A percentile compares a stretch with the other conserved stretches of the same genome.
phyloP scores from a whole-genome alignment of 1,284 basidiomycete genomes.

The Stereum hirsutum region DNA sequence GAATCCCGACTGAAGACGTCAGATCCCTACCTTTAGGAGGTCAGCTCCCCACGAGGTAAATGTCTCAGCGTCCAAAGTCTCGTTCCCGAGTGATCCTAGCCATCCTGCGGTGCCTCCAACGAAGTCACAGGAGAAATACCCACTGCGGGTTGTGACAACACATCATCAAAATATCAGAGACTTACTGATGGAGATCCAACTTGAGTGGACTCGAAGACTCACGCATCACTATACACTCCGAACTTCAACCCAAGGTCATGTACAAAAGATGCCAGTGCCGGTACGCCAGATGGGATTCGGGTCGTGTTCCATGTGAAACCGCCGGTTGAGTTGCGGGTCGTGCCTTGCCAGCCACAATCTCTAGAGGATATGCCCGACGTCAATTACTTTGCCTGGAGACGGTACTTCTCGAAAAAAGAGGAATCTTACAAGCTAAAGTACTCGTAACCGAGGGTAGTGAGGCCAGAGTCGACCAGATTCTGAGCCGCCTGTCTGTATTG shows the following conservation, averaged over 20 bases:
- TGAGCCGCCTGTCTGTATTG: not conserved
- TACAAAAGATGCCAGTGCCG: conserved; percentile 27
- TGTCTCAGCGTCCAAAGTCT: not conserved
- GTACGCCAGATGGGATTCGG: conserved; percentile 29
- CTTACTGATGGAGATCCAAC: not conserved
- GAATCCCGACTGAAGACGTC: not conserved
- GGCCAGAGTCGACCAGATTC: not conserved
- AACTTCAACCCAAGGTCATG: conserved; percentile 30
- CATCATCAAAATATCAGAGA: not conserved
- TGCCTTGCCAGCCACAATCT: conserved; percentile 39
- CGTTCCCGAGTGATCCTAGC: not conserved
- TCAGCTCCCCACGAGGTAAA: not conserved
- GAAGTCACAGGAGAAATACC: not conserved
- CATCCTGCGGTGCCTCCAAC: not conserved
- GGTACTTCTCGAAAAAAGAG: not conserved
- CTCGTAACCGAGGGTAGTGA: not conserved
- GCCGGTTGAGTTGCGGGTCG: conserved; percentile 25
- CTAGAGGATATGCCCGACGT: not conserved
- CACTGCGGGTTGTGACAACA: not conserved
- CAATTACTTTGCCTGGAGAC: too few species aligned
- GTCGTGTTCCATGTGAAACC: conserved; percentile 33
- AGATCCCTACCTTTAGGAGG: not conserved
- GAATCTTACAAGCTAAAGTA: not conserved
- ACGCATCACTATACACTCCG: conserved; percentile 35
- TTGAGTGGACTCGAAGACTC: too few species aligned